A percentile compares a stretch with the other conserved stretches of the same genome.
These are phyloP conservation scores for Penicillium atrosanguineum DNA, from an alignment of 495 filamentous ascomycete genomes.

Conservation along the genomic window DNA sequence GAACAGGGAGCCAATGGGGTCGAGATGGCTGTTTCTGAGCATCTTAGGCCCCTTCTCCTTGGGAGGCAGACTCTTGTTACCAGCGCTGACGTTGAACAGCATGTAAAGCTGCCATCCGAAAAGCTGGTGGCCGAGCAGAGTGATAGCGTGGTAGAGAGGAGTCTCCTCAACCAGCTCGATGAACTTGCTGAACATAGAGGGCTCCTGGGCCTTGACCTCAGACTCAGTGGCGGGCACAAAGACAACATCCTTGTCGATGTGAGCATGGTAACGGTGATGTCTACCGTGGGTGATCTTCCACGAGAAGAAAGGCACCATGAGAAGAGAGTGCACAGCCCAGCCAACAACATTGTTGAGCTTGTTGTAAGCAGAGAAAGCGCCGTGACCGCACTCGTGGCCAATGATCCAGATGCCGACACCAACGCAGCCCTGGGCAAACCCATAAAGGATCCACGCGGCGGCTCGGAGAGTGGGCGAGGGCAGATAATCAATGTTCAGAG, in stretches of 20 bases:
- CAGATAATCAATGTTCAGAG: conserved; percentile 24
- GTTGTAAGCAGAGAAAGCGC: conserved; percentile 63
- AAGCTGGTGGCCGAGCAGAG: conserved; percentile 51
- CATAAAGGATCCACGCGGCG: conserved; percentile 20
- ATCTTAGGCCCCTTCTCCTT: conserved; percentile 41
- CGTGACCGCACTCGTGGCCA: conserved; percentile 43
- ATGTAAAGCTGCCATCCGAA: conserved; percentile 58
- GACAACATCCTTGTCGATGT: conserved; percentile 58
- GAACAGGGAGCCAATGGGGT: conserved; percentile 59
- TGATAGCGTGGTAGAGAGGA: conserved; percentile 49
- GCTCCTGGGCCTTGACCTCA: conserved; percentile 34
- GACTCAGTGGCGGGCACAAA: conserved; percentile 53
- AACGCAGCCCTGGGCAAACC: conserved; percentile 26
- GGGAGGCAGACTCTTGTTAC: conserved; percentile 39
- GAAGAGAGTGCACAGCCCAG: conserved; percentile 61
- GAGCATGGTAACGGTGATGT: conserved; percentile 64
- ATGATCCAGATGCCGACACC: conserved; percentile 29
- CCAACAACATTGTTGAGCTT: conserved; percentile 65
- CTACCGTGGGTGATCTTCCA: conserved; percentile 75
- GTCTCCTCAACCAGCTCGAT: conserved; percentile 55
- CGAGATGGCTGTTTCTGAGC: conserved; percentile 57
- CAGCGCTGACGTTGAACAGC: conserved; percentile 53
- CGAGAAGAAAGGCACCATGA: conserved; percentile 71
- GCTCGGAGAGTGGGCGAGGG: conserved; percentile 18
- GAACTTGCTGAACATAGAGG: conserved; percentile 33